A percentile compares a stretch with the other conserved stretches of the same genome.
phyloP scores from a whole-genome alignment of 2,329 filamentous ascomycete species.

The Xylariaceae sp. region DNA sequence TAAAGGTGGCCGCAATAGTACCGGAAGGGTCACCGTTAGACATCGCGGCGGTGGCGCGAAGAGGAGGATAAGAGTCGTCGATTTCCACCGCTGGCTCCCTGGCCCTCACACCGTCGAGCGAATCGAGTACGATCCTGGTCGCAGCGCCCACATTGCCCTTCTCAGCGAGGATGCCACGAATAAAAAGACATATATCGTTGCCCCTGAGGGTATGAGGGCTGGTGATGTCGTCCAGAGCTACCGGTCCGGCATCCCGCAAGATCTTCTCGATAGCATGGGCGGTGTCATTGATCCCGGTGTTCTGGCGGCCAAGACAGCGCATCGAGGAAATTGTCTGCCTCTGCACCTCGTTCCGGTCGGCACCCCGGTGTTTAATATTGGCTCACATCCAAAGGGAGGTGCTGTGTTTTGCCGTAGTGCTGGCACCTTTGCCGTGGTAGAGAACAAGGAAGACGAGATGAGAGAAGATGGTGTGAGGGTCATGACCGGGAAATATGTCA shows the following conservation, averaged over 20 bases:
- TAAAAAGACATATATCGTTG: slow-evolving; percentile 84
- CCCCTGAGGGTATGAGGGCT: slow-evolving; percentile 87
- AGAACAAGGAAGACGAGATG: slow-evolving; percentile 80
- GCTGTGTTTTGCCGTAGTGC: slow-evolving; percentile 94
- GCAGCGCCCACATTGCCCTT: slow-evolving; percentile 89
- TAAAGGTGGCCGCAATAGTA: slow-evolving; percentile 89
- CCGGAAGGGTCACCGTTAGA: slow-evolving; percentile 78
- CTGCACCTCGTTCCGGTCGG: slow-evolving; percentile 94
- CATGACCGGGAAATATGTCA: slow-evolving; percentile 72
- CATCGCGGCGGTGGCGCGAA: slow-evolving; percentile 92
- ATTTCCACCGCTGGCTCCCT: slow-evolving; percentile 74
- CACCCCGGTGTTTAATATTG: slow-evolving; percentile 88
- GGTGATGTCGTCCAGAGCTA: slow-evolving; percentile 93
- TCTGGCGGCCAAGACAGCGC: slow-evolving; percentile 87
- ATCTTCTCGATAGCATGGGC: slow-evolving; percentile 87
- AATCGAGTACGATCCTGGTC: slow-evolving; percentile 93
- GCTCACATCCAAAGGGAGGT: slow-evolving; percentile 65
- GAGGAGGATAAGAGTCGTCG: slow-evolving; percentile 84
- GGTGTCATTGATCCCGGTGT: slow-evolving; percentile 92
- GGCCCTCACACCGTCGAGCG: slow-evolving; percentile 87
- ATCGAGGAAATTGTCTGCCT: slow-evolving; percentile 90
- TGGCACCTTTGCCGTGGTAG: slow-evolving; percentile 83
- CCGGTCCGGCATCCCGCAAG: slow-evolving; percentile 79
- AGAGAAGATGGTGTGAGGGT: slow-evolving; percentile 55
- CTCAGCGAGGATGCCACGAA: slow-evolving; percentile 70